Conservation (phyloP, 2,329 filamentous ascomycete species). For the Acrodontium crateriforme region DNA sequence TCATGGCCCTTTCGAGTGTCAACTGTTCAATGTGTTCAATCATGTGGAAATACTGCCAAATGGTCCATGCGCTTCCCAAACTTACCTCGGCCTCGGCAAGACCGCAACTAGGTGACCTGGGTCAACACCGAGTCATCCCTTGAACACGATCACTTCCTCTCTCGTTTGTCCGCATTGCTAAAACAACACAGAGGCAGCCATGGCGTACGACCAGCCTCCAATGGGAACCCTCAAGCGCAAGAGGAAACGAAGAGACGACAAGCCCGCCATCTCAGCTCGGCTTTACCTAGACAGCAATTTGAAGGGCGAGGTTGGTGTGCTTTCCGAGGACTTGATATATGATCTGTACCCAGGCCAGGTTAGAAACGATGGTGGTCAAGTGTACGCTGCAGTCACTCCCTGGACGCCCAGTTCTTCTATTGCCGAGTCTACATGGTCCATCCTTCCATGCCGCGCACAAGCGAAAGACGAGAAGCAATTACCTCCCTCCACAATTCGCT, state of each 20-base stretch:
- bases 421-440: conserved; percentile 63
- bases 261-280: conserved; percentile 62
- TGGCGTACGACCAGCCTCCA: conserved; percentile 31
- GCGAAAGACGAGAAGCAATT: conserved; percentile 44
- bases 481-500: conserved; percentile 64
- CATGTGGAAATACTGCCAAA: too few species aligned
- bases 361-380: conserved; percentile 10
- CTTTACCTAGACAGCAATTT: conserved; percentile 75
- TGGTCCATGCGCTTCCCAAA: too few species aligned
- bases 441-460: conserved; percentile 54
- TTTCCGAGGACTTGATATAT: conserved; percentile 74
- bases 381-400: conserved; percentile 59
- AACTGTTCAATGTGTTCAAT: too few species aligned
- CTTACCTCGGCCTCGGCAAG: too few species aligned
- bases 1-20: too few species aligned
- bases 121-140: too few species aligned
- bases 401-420: conserved; percentile 47
- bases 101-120: too few species aligned
- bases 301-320: conserved; percentile 68
- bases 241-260: conserved; percentile 42
- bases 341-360: conserved; percentile 55
- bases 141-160: too few species aligned
- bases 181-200: conserved; percentile 17
- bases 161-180: too few species aligned
- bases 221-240: conserved; percentile 37